Base-by-base conservation (phyloP, 1,139 yeast genomes). In the Suhomyces bokatorum region DNA sequence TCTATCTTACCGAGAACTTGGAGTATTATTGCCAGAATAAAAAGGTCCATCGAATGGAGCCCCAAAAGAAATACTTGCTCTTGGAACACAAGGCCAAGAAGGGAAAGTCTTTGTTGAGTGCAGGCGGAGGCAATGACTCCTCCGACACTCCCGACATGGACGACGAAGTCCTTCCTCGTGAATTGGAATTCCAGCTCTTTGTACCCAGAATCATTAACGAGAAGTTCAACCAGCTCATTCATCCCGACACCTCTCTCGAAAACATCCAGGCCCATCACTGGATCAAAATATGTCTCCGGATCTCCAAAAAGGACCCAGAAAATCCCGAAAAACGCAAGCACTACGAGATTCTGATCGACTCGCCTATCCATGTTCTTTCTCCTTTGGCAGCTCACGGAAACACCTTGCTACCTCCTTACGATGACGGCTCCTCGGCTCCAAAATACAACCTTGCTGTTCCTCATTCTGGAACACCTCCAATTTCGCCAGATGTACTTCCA, bases 1-100 rank as follows among this genome's bases (percentile, higher is more conserved):
- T 93, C 6, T 89, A 87, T 58, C 60, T 93, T 20, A 85, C 97
- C 0, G 99, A 93, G 62, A 89, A 88, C 56, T 69, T 87, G 63
- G 98, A 91, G 62, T 91, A 93, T 63, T 93, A 80, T 63, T 89
- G 97, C 65, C 81, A 81, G 43, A 80, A 85, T 61, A 85, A 87
- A 59, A 87, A 85, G 61, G 96, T 93, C 11, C 98, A 93, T 61
- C 74, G 98, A 43, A 80, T 88, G 64, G 98, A 93, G 66, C 97
- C 99, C 0, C 75, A 86, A 1, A 85, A 83, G 58, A 91, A 90
- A 64, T 87, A 78, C 56, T 64, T 91, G 40, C 66, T 93, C 36
- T 71, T 89, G 39, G 99, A 93, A 60, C 91, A 87, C 58, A 80
- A 82, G 52, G 90, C 96, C 1, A 63, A 70, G 35, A 75, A 73